Conservation (phyloP, 1,139 yeast genomes). For the Candida sp. region DNA sequence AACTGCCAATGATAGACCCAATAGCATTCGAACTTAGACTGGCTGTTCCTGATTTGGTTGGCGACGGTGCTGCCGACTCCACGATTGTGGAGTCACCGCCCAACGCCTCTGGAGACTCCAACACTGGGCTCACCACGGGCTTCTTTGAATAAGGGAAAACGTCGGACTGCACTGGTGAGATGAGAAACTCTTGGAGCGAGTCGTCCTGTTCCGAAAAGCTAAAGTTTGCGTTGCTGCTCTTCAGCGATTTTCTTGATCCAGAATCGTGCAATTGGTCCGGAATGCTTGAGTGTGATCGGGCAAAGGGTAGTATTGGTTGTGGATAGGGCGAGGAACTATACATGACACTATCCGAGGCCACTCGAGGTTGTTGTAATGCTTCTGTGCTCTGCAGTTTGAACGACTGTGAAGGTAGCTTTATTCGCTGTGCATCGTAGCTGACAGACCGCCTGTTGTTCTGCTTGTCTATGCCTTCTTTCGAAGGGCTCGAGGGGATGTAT, state of each 20-base stretch:
- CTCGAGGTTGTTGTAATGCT: slow-evolving; percentile 12
- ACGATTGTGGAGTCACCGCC: slow-evolving; percentile 10
- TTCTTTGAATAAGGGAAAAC: slow-evolving; percentile 9
- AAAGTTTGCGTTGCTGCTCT: slow-evolving; percentile 6
- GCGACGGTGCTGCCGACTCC: slow-evolving; percentile 11
- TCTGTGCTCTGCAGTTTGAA: slow-evolving; percentile 6
- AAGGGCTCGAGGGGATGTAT: slow-evolving; percentile 7
- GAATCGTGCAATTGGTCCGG: neutral
- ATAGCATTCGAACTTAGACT: slow-evolving; percentile 19
- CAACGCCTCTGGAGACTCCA: slow-evolving; percentile 13
- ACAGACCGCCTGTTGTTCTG: slow-evolving; percentile 27
- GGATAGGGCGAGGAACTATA: slow-evolving; percentile 7
- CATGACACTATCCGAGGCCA: slow-evolving; percentile 22
- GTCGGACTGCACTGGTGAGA: slow-evolving; percentile 20
- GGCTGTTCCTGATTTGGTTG: slow-evolving; percentile 13
- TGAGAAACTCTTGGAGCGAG: slow-evolving; percentile 26
- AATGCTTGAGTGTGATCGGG: slow-evolving; percentile 3
- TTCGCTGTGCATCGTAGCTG: slow-evolving; percentile 34
- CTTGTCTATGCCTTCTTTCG: slow-evolving; percentile 4
- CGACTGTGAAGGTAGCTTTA: slow-evolving; percentile 17
- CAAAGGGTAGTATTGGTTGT: slow-evolving; percentile 5
- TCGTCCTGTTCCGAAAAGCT: slow-evolving; percentile 23
- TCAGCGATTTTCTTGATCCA: neutral
- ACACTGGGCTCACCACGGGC: slow-evolving; percentile 15
- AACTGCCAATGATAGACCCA: slow-evolving; percentile 36